These are phyloP conservation scores for Blechomonas ayalai DNA, from an alignment of 208 protist species.

Conservation along the genomic window DNA sequence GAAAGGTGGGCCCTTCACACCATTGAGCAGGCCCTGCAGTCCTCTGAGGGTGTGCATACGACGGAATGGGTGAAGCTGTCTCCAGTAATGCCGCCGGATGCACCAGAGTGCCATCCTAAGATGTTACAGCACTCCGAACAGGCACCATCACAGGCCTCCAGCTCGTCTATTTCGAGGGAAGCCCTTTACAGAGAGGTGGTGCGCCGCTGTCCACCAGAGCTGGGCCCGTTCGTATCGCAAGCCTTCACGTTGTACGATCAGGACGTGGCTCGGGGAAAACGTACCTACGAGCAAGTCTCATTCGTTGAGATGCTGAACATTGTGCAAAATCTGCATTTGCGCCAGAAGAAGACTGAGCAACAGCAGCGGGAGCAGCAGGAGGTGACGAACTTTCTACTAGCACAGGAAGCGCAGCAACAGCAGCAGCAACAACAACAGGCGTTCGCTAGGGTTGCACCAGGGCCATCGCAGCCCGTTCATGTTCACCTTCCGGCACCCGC, in stretches of 20 bases:
- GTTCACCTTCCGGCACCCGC: no score
- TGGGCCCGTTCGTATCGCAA: conserved; percentile 47
- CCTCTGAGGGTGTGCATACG: conserved; percentile 19
- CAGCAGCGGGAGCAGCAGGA: conserved; percentile 1
- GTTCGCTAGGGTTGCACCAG: no score
- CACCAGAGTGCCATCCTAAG: conserved; percentile 16
- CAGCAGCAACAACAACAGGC: no score
- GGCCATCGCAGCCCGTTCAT: no score
- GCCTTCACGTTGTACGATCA: conserved; percentile 57
- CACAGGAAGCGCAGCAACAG: no score
- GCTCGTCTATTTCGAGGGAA: conserved; percentile 1
- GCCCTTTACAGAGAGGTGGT: conserved; percentile 39
- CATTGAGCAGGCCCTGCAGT: conserved; percentile 39
- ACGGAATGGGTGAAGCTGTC: conserved; percentile 43
- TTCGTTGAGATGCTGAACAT: conserved; percentile 65
- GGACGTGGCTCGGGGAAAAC: conserved; percentile 39
- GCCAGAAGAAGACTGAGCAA: neutral
- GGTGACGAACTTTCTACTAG: no score
- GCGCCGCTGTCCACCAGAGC: conserved; percentile 28
- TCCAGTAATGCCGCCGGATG: conserved; percentile 54
- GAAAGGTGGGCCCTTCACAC: conserved; percentile 52
- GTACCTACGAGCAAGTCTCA: conserved; percentile 45
- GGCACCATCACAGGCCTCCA: neutral
- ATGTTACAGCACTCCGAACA: conserved; percentile 8
- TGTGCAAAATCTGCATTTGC: conserved; percentile 33